phyloP scores from a whole-genome alignment of 306 rosid genomes.

The Prunus padus region DNA sequence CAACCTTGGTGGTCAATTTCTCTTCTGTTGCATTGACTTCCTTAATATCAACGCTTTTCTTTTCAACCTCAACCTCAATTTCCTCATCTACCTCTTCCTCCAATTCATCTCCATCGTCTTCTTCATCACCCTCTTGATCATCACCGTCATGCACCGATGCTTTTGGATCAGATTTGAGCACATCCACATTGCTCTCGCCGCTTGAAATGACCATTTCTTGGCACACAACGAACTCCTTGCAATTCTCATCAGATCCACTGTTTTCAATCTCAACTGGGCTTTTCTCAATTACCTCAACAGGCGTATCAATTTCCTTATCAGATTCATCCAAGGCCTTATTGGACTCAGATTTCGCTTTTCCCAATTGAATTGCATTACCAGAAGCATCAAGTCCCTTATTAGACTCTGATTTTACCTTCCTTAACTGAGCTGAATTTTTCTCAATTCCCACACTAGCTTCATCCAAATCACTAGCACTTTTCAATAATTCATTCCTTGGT shows the following conservation, averaged over 20 bases:
- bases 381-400: slow-evolving; percentile 22
- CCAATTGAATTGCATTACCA: slow-evolving; percentile 29
- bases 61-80: slow-evolving; percentile 36
- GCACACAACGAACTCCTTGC: slow-evolving; percentile 55
- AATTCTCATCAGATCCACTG: slow-evolving; percentile 37
- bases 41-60: slow-evolving; percentile 54
- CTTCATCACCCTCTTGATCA: slow-evolving; percentile 21
- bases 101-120: slow-evolving; percentile 29
- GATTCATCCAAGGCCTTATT: slow-evolving; percentile 31
- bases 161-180: slow-evolving; percentile 32
- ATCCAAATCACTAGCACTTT: slow-evolving; percentile 17
- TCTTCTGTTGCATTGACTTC: slow-evolving; percentile 48
- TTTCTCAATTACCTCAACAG: slow-evolving; percentile 38
- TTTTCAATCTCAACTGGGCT: slow-evolving; percentile 35
- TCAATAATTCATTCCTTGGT: slow-evolving; percentile 38
- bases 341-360: slow-evolving; percentile 42
- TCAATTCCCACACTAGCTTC: slow-evolving; percentile 34
- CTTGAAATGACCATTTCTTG: slow-evolving; percentile 51
- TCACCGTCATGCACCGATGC: slow-evolving; percentile 20
- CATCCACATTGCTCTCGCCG: slow-evolving; percentile 22
- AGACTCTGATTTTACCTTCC: slow-evolving; percentile 31
- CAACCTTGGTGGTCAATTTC: slow-evolving; percentile 9
- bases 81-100: slow-evolving; percentile 27
- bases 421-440: slow-evolving; percentile 32
- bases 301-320: slow-evolving; percentile 20